Evolutionary conservation across 2,329 filamentous ascomycete species (phyloP), one percentile per base, ranked within the genome.

Genomic region (Cordyceps cicadae): DNA sequence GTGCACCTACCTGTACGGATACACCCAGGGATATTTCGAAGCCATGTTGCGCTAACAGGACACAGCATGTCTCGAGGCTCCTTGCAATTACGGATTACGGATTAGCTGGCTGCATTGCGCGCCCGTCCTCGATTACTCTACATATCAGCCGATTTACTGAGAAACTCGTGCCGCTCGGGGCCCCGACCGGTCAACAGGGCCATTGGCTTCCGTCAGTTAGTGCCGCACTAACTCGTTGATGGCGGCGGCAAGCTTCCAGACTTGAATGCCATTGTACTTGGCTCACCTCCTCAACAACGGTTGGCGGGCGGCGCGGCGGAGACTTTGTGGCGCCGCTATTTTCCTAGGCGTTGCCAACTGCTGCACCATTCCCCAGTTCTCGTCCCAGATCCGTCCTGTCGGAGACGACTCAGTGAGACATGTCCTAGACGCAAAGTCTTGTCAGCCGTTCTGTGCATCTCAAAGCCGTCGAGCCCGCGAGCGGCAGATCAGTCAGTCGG

Each of bases 401-500:
- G 69, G 72, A 72, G 68, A 62, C 62, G 54, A 63, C 56, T 55
- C 63, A 70, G 67, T 71, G 67, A 75, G 73, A 76, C 74, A 71
- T 70, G 69, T 71, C 70, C 64, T 1, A 66, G 73, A 74, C 71
- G 71, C 69, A 66, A 68, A 71, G 26, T 21, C n/a, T 29, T 29
- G 9, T 29, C 24, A 32, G 50, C 21, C 12, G 15, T 29, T 50
- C 51, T 58, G 48, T 32, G 5, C 56, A 43, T 19, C 48, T 58
- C 45, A 14, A 43, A 34, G 37, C n/a, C n/a, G 37, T 43, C 46
- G 32, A 37, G 50, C 21, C n/a, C 26, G 26, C 26, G 49, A 57
- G 45, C 37, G 49, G 34, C 43, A 24, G 21, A n/a, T 48, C n/a
- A 39, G 48, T 56, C 14, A 29, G 26, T 29, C 26, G 26, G 26